Evolutionary conservation across 2,329 filamentous ascomycete genomes (phyloP).

Genomic region (Geosmithia flava): DNA sequence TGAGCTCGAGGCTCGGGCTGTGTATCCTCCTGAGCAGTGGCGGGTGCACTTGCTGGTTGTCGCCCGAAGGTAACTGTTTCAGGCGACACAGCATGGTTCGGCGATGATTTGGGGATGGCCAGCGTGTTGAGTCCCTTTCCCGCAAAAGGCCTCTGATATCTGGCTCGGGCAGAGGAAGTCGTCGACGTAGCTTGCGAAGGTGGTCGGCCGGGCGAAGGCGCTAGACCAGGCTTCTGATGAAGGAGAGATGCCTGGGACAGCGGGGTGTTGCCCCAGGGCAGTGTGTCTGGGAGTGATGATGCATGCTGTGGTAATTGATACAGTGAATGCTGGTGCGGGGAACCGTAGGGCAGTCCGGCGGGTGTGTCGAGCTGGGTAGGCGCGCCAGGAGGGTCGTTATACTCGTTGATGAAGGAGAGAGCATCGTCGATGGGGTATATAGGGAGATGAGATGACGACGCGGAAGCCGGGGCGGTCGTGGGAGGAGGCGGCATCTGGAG

Average conservation of each 20-base stretch:
- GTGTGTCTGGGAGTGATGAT: slow-evolving; percentile 39
- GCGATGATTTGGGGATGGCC: background rate
- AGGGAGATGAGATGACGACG: slow-evolving; percentile 19
- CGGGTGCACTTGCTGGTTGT: background rate
- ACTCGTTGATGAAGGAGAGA: slow-evolving; percentile 21
- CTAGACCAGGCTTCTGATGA: slow-evolving; percentile 23
- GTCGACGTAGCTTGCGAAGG: slow-evolving; percentile 40
- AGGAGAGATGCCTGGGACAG: slow-evolving; percentile 8
- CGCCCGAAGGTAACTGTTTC: background rate
- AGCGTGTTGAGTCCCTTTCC: slow-evolving; percentile 44
- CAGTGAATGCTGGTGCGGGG: too few relatives aligned
- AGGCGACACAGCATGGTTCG: background rate
- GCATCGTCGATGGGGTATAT: slow-evolving; percentile 16
- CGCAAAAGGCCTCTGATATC: slow-evolving; percentile 41
- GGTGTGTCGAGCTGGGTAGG: too few relatives aligned
- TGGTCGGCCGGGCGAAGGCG: slow-evolving; percentile 36
- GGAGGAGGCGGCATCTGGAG: slow-evolving; percentile 25
- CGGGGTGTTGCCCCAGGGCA: slow-evolving; percentile 33
- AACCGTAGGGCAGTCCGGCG: too few relatives aligned
- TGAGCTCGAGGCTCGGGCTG: slow-evolving; percentile 13
- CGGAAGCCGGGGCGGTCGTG: slow-evolving; percentile 13
- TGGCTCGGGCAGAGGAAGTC: slow-evolving; percentile 34
- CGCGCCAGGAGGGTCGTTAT: background rate
- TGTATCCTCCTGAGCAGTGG: slow-evolving; percentile 3
- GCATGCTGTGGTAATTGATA: slow-evolving; percentile 1